Conservation (phyloP, 768 basidiomycete species). For the Lactifluus piperatus region DNA sequence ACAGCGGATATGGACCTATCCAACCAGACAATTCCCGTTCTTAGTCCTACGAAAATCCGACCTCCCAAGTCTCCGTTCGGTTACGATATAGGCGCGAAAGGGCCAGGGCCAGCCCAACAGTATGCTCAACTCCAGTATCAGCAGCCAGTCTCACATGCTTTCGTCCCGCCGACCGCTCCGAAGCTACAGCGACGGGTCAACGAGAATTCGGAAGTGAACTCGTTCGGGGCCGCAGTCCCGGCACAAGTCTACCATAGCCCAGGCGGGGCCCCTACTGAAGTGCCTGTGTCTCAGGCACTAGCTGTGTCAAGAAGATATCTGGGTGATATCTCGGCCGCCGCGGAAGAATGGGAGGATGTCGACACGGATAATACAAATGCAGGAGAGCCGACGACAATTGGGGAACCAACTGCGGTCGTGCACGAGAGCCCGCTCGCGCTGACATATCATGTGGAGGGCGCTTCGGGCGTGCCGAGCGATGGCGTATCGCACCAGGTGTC, state of each 20-base stretch:
- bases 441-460: constrained; percentile 42
- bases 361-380: background rate
- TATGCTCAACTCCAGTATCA: no score
- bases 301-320: no score
- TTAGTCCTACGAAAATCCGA: constrained; percentile 9
- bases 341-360: background rate
- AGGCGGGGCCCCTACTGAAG: no score
- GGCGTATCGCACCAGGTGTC: constrained; percentile 46
- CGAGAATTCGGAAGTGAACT: no score
- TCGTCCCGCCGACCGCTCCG: no score
- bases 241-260: no score
- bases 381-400: constrained; percentile 9
- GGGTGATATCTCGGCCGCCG: no score
- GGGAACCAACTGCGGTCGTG: constrained; percentile 37
- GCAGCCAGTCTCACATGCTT: background rate
- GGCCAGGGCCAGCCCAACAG: background rate
- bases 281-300: no score
- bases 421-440: constrained; percentile 45
- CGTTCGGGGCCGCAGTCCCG: no score
- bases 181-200: no score
- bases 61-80: background rate
- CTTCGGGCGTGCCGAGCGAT: constrained; percentile 45
- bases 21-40: constrained; percentile 28
- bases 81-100: background rate
- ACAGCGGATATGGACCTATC: constrained; percentile 36